phyloP scores from a whole-genome alignment of 306 rosid genomes.

The Medicago lupulina region DNA sequence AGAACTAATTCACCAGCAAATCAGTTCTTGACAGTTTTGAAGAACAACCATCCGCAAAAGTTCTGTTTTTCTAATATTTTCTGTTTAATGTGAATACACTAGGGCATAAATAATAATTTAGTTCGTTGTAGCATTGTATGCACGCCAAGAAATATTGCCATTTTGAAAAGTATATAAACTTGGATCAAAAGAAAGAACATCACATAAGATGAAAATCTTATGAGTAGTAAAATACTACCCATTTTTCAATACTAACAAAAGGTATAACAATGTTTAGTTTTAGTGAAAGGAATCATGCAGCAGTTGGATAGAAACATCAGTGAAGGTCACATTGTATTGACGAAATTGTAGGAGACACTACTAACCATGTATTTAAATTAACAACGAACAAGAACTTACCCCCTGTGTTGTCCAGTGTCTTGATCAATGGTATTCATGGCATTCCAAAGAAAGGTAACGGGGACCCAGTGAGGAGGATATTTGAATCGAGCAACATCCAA shows the following conservation, averaged over 20 bases:
- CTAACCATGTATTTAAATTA: conserved; percentile 15
- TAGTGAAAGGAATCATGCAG: conserved; percentile 9
- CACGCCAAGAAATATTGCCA: conserved; percentile 1
- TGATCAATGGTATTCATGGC: conserved; percentile 75
- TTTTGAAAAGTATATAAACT: conserved; percentile 18
- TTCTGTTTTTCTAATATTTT: conserved; percentile 10
- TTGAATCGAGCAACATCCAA: conserved; percentile 97
- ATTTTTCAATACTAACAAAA: conserved; percentile 16
- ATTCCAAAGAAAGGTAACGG: conserved; percentile 80
- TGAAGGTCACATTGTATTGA: not conserved
- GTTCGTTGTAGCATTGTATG: conserved; percentile 24
- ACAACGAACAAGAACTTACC: conserved; percentile 53
- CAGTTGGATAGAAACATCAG: conserved; percentile 28
- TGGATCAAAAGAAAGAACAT: conserved; percentile 16
- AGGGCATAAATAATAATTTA: conserved; percentile 25
- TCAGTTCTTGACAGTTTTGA: conserved; percentile 1
- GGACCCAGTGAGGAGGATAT: conserved; percentile 99
- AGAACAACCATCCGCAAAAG: not conserved
- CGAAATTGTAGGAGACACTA: conserved; percentile 10
- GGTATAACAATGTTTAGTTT: conserved; percentile 9
- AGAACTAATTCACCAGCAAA: conserved; percentile 30
- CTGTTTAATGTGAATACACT: conserved; percentile 14
- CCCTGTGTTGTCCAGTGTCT: conserved; percentile 74
- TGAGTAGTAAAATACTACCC: conserved; percentile 3
- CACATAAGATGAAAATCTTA: conserved; percentile 12